Percentiles rank a stretch among this genome's conserved stretches.
phyloP scores from a whole-genome alignment of 2,329 filamentous ascomycete genomes.

The Paraconiothyrium brasiliense region DNA sequence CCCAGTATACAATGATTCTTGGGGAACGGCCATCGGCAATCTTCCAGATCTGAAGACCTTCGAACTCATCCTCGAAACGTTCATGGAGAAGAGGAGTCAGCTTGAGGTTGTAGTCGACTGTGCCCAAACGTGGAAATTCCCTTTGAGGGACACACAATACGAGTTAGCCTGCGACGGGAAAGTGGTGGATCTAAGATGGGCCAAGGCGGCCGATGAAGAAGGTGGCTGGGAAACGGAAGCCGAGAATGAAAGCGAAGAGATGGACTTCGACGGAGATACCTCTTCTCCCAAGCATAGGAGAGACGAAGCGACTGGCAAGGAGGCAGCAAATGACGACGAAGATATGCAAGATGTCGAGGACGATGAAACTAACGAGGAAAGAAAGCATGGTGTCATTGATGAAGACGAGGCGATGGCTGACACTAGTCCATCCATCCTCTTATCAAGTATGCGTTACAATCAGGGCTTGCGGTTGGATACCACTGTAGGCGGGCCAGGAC shows the following conservation, averaged over 20 bases:
- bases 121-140: slow-evolving; percentile 10
- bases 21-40: slow-evolving; percentile 5
- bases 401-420: background rate
- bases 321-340: background rate
- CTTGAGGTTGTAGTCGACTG: slow-evolving; percentile 10
- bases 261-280: background rate
- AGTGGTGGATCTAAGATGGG: slow-evolving; percentile 1
- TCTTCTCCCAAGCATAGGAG: background rate
- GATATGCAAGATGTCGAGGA: background rate
- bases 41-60: slow-evolving; percentile 11
- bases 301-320: background rate
- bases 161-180: slow-evolving; percentile 10
- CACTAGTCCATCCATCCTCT: background rate
- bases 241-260: background rate
- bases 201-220: background rate
- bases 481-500: background rate
- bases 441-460: background rate
- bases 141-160: background rate
- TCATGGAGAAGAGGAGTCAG: slow-evolving; percentile 4
- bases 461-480: background rate
- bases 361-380: background rate
- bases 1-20: background rate
- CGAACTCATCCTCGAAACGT: slow-evolving; percentile 14
- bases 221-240: background rate
- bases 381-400: background rate